Evolutionary conservation across 371 early-diverging fungal species (phyloP).

Genomic region (Mortierella sp.): DNA sequence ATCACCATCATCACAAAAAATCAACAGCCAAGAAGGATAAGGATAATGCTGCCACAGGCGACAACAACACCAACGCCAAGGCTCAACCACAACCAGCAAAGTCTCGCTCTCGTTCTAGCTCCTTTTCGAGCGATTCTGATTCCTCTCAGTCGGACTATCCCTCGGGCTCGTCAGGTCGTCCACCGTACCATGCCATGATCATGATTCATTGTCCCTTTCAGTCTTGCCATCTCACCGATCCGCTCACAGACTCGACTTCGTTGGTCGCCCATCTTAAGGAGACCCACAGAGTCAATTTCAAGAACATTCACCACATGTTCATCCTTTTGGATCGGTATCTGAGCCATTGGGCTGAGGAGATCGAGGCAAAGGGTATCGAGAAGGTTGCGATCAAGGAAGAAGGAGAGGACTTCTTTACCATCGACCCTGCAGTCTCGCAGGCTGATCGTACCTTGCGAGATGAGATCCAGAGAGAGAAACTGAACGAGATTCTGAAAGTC

Average conservation of each 20-base stretch:
- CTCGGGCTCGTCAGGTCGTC: conserved; percentile 43
- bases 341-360: conserved; percentile 72
- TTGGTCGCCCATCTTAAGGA: conserved; percentile 75
- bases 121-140: conserved; percentile 51
- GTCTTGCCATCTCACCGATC: conserved; percentile 59
- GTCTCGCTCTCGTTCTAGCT: conserved; percentile 43
- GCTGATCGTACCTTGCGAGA: conserved; percentile 79
- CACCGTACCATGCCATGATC: conserved; percentile 73
- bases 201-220: conserved; percentile 67
- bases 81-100: conserved; percentile 7
- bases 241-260: conserved; percentile 73
- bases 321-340: conserved; percentile 85
- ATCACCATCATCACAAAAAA: conserved; percentile 27
- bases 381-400: conserved; percentile 52
- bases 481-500: conserved; percentile 80
- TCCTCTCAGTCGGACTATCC: conserved; percentile 48
- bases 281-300: conserved; percentile 74
- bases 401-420: conserved; percentile 61
- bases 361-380: conserved; percentile 51
- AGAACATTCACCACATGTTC: conserved; percentile 84
- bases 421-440: conserved; percentile 70
- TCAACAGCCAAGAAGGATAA: conserved; percentile 25
- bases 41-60: conserved; percentile 21
- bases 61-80: conserved; percentile 6
- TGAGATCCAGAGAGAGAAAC: conserved; percentile 76